Evolutionary conservation across 1,139 yeast genomes (phyloP).

Genomic region (Pichia sp.): DNA sequence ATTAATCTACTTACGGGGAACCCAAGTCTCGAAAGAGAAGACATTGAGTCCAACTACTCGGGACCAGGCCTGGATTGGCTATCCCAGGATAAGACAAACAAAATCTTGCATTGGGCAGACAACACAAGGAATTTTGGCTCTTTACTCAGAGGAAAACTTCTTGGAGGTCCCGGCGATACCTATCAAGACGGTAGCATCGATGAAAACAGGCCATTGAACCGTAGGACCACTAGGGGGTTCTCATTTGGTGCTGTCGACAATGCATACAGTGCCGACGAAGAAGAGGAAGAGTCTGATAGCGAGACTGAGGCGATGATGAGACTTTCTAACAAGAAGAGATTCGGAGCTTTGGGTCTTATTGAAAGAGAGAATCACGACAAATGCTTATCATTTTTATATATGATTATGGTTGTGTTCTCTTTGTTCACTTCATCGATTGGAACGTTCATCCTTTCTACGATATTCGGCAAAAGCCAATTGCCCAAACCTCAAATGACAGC

Average conservation of each 20-base stretch:
- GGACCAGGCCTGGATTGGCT: slow-evolving; percentile 29
- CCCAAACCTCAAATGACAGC: slow-evolving; percentile 12
- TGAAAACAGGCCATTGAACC: slow-evolving; percentile 10
- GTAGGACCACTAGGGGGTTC: slow-evolving; percentile 10
- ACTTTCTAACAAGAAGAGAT: slow-evolving; percentile 1
- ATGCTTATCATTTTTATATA: slow-evolving; percentile 44
- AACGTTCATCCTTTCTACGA: slow-evolving; percentile 37
- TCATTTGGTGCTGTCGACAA: slow-evolving; percentile 10
- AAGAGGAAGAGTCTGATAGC: slow-evolving; percentile 18
- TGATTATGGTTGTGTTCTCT: slow-evolving; percentile 40
- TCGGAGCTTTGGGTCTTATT: slow-evolving; percentile 7
- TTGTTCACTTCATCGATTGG: slow-evolving; percentile 46
- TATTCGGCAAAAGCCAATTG: slow-evolving; percentile 18
- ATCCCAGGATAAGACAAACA: slow-evolving; percentile 36
- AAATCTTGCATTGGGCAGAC: slow-evolving; percentile 31
- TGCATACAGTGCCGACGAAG: slow-evolving; percentile 12
- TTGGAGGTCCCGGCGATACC: slow-evolving; percentile 3
- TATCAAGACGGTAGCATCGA: background rate
- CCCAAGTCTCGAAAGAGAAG: slow-evolving; percentile 37
- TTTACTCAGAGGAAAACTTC: slow-evolving; percentile 13
- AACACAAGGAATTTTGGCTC: slow-evolving; percentile 11
- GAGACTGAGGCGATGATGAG: slow-evolving; percentile 12
- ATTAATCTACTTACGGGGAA: slow-evolving; percentile 24
- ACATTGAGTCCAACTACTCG: slow-evolving; percentile 34
- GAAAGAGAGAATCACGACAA: slow-evolving; percentile 40